phyloP scores from a whole-genome alignment of 768 basidiomycete species.

The Ramaria rubella region DNA sequence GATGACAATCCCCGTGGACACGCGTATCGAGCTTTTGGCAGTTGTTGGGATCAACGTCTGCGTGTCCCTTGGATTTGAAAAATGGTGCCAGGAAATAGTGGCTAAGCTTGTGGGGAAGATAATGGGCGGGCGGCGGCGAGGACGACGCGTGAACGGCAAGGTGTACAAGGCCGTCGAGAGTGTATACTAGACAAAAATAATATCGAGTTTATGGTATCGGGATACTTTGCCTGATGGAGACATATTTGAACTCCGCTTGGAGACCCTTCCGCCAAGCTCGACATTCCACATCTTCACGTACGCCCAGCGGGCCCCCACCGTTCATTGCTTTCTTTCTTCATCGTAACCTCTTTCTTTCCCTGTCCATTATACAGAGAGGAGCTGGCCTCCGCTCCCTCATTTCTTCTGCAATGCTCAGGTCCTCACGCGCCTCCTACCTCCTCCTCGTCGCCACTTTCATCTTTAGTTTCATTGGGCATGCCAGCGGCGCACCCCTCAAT shows the following conservation, averaged over 20 bases:
- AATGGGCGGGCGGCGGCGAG: constrained; percentile 39
- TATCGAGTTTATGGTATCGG: constrained; percentile 4
- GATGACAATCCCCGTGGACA: constrained; percentile 64
- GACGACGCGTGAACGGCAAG: constrained; percentile 49
- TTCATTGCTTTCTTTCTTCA: constrained; percentile 18
- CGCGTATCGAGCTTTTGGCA: constrained; percentile 60
- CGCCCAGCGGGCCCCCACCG: constrained; percentile 45
- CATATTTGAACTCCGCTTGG: constrained; percentile 4
- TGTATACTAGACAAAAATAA: constrained; percentile 24
- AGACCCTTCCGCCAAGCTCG: constrained; percentile 34
- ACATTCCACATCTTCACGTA: constrained; percentile 26
- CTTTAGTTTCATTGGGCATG: background rate
- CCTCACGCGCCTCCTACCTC: constrained; percentile 15
- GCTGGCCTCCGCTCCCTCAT: constrained; percentile 12
- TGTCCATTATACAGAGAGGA: constrained; percentile 3
- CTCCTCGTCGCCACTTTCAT: constrained; percentile 15
- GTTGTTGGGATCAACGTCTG: constrained; percentile 65
- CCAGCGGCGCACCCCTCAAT: background rate
- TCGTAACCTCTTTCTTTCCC: constrained; percentile 10
- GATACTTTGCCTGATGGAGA: background rate
- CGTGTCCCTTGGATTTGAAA: constrained; percentile 69
- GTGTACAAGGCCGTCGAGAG: constrained; percentile 82
- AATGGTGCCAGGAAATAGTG: constrained; percentile 57
- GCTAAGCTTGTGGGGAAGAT: constrained; percentile 47
- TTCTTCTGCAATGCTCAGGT: background rate